Conservation (phyloP, 129 eudicot species). For the Scalesia atractyloides region DNA sequence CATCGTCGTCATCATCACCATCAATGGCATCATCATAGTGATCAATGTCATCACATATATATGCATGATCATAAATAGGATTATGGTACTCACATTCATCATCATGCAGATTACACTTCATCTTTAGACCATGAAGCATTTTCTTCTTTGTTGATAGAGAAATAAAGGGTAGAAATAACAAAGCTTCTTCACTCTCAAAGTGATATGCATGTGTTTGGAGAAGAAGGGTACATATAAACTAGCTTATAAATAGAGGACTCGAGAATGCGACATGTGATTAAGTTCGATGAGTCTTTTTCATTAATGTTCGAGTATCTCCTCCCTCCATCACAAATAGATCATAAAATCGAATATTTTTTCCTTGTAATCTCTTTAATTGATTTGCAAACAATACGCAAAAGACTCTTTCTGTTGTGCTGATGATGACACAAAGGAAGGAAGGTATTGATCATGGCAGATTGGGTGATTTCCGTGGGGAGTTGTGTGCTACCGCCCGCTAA, state of each 20-base stretch:
- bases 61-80: constrained; percentile 15
- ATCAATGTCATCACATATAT: constrained; percentile 12
- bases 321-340: constrained; percentile 5
- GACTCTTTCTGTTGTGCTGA: neutral
- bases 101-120: constrained; percentile 18
- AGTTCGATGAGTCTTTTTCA: constrained; percentile 9
- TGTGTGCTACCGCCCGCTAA: constrained; percentile 30
- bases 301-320: constrained; percentile 2
- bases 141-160: constrained; percentile 10
- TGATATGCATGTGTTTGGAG: constrained; percentile 15
- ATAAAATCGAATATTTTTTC: constrained; percentile 7
- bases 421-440: constrained; percentile 21
- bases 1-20: constrained; percentile 37
- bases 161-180: neutral
- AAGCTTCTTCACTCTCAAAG: no score
- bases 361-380: neutral
- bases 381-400: constrained; percentile 11
- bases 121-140: constrained; percentile 31
- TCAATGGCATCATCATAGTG: constrained; percentile 22
- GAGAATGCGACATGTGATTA: constrained; percentile 16
- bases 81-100: constrained; percentile 15
- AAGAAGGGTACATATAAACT: constrained; percentile 9
- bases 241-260: constrained; percentile 2
- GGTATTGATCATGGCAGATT: constrained; percentile 19
- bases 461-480: constrained; percentile 28